These are phyloP conservation scores for Salix koriyanagi DNA, from an alignment of 345 rosid genomes.

Conservation along the genomic window DNA sequence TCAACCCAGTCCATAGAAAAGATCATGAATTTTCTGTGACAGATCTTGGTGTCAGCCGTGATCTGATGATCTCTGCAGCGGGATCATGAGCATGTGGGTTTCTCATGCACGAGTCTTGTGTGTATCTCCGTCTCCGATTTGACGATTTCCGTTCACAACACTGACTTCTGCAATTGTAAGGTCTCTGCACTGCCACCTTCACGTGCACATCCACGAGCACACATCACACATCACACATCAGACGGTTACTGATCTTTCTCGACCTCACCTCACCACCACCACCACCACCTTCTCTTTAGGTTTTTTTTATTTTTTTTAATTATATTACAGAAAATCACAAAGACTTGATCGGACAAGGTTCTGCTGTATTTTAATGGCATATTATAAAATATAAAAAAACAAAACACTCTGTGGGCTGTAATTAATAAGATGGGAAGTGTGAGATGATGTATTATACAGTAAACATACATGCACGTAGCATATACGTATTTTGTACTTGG, in stretches of 20 bases:
- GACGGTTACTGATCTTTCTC: neutral
- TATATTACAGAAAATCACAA: neutral
- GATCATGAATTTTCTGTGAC: neutral
- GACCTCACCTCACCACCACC: neutral
- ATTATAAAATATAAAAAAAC: too few relatives aligned
- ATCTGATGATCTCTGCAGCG: neutral
- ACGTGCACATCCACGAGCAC: constrained; percentile 7
- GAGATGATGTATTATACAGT: neutral
- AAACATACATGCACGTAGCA: neutral
- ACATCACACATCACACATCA: neutral
- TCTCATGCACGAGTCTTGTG: neutral
- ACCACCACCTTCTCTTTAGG: too few relatives aligned
- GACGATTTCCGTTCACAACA: neutral
- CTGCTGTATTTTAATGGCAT: neutral
- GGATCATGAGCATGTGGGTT: neutral
- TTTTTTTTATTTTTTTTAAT: too few relatives aligned
- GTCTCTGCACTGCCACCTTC: neutral
- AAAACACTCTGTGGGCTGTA: neutral
- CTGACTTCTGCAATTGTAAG: neutral
- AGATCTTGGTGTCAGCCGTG: constrained; percentile 2
- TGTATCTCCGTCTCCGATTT: neutral
- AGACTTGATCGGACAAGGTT: neutral
- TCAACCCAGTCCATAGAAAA: neutral
- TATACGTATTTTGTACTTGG: neutral
- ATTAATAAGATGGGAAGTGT: neutral